Evolutionary conservation across 352 stramenopile genomes (phyloP).

Genomic region (Phytophthora multivora): DNA sequence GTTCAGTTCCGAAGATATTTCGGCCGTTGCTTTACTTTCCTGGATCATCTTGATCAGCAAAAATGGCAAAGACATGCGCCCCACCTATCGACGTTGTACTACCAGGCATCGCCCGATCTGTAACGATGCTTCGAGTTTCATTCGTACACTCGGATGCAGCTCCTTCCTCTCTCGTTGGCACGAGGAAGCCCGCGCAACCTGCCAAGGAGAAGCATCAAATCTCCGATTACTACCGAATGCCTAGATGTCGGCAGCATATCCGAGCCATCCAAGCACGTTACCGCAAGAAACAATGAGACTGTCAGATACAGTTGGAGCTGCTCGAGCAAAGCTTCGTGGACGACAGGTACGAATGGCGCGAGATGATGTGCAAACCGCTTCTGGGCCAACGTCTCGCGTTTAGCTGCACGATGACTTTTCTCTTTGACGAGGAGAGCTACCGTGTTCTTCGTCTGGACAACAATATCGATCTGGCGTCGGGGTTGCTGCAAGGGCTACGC

Average conservation of each 20-base stretch:
- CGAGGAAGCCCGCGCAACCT: no score
- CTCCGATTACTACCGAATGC: neutral
- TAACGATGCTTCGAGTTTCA: neutral
- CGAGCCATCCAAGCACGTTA: slow-evolving; percentile 28
- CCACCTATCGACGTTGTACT: no score
- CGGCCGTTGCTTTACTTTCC: no score
- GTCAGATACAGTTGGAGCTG: slow-evolving; percentile 5
- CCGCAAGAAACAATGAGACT: slow-evolving; percentile 5
- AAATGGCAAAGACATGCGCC: no score
- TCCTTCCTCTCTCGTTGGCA: neutral
- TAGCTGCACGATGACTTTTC: slow-evolving; percentile 7
- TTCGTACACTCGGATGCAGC: neutral
- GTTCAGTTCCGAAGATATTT: no score
- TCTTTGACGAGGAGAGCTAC: slow-evolving; percentile 14
- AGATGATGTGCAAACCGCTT: neutral
- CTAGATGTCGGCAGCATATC: slow-evolving; percentile 13
- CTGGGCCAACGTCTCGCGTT: slow-evolving; percentile 2
- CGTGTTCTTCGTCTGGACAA: slow-evolving; percentile 9
- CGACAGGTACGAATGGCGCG: neutral
- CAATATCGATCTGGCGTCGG: neutral
- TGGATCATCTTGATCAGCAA: no score
- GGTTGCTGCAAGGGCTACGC: neutral
- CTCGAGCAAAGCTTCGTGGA: slow-evolving; percentile 8
- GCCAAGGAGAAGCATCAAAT: neutral
- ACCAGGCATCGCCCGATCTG: no score